Evolutionary conservation across 495 filamentous ascomycete species (phyloP).

Genomic region (Aspergillus leporis): DNA sequence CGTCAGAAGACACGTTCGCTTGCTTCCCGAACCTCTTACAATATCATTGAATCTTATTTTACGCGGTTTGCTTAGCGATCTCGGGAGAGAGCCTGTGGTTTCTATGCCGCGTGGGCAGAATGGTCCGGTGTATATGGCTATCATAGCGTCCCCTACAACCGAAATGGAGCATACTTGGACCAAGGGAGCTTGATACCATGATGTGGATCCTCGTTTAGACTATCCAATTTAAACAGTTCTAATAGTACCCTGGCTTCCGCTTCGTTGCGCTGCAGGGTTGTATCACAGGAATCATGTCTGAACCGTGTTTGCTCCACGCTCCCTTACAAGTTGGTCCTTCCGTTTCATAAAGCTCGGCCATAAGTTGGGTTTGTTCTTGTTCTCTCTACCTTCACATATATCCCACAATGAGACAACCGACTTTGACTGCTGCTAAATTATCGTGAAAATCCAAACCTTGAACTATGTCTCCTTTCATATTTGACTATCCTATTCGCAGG

Average conservation of each 20-base stretch:
- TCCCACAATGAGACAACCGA: not conserved
- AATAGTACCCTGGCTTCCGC: not conserved
- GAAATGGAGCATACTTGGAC: not conserved
- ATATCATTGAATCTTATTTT: slow-evolving; percentile 3
- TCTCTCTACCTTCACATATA: not conserved
- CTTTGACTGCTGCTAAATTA: not conserved
- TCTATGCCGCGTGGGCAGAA: slow-evolving; percentile 1
- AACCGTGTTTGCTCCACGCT: not conserved
- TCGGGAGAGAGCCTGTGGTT: not conserved
- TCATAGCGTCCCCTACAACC: not conserved
- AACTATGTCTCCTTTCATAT: slow-evolving; percentile 21
- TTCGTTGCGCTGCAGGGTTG: slow-evolving; percentile 1
- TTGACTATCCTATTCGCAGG: slow-evolving; percentile 19
- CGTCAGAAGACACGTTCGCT: not conserved
- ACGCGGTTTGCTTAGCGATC: slow-evolving; percentile 5
- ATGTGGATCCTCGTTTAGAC: slow-evolving; percentile 6
- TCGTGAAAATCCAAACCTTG: not conserved
- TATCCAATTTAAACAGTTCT: slow-evolving; percentile 1
- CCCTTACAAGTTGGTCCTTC: not conserved
- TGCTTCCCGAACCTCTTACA: not conserved
- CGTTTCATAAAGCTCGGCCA: not conserved
- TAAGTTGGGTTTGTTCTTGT: not conserved
- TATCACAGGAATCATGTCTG: not conserved
- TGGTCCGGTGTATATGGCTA: not conserved
- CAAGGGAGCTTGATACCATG: not conserved